A percentile compares a stretch with the other conserved stretches of the same genome.
These are phyloP conservation scores for Russula earlei DNA, from an alignment of 768 basidiomycete species.

Conservation along the genomic window DNA sequence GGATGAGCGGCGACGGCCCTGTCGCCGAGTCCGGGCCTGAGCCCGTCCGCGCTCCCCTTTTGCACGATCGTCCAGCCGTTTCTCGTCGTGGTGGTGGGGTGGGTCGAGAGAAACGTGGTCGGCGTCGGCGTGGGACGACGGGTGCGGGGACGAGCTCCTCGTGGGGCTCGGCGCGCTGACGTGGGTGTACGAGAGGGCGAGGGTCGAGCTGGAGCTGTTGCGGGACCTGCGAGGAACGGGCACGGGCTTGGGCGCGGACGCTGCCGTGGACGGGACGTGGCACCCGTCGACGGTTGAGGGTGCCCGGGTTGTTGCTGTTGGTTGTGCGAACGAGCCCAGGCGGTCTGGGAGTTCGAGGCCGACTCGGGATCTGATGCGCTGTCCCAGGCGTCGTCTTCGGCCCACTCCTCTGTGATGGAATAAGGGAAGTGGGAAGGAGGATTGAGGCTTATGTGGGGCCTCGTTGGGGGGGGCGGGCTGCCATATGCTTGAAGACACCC, in stretches of 20 bases:
- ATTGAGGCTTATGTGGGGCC: slow-evolving; percentile 22
- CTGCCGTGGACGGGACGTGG: slow-evolving; percentile 1
- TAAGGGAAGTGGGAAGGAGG: slow-evolving; percentile 18
- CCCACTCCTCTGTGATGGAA: slow-evolving; percentile 23
- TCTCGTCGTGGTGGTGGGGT: slow-evolving; percentile 7
- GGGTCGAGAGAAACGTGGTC: not conserved
- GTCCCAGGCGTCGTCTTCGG: slow-evolving; percentile 30
- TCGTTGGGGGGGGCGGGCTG: slow-evolving; percentile 22
- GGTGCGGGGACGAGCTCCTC: slow-evolving; percentile 9
- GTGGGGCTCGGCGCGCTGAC: slow-evolving; percentile 19
- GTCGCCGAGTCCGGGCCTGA: not conserved
- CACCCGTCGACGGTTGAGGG: not conserved
- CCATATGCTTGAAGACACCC: slow-evolving; percentile 10
- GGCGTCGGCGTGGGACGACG: not conserved
- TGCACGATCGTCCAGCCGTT: slow-evolving; percentile 20
- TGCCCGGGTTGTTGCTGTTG: too few relatives aligned
- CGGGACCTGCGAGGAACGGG: slow-evolving; percentile 14
- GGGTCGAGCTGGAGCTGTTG: slow-evolving; percentile 19
- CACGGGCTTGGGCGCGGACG: slow-evolving; percentile 14
- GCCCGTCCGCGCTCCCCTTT: not conserved
- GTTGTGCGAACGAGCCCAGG: slow-evolving; percentile 13
- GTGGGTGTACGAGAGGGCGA: slow-evolving; percentile 21
- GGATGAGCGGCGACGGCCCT: not conserved
- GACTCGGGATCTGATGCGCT: slow-evolving; percentile 27
- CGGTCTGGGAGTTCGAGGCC: slow-evolving; percentile 4